Evolutionary conservation across 2,329 filamentous ascomycete genomes (phyloP), one percentile per base, ranked within the genome.

Genomic region (Trichoderma brevicompactum): DNA sequence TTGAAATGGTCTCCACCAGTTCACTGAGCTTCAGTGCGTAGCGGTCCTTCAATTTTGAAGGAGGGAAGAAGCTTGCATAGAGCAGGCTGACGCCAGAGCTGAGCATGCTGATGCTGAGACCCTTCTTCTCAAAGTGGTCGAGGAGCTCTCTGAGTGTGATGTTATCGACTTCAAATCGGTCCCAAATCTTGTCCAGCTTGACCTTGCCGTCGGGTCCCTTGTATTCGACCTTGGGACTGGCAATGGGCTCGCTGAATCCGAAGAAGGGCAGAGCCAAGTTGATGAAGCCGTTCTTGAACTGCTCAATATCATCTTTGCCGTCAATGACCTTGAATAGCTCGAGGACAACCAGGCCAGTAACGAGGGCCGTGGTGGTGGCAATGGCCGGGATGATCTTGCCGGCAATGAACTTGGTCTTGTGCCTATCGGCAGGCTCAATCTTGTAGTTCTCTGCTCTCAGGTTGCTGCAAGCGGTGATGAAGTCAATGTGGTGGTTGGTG

Each of bases 381-480:
- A 99, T 99, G 52, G 95, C 95, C 23, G 95, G 95, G 70, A 99
- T 99, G 72, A 99, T 99, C 86, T 99, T 99, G 77, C 95, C 95
- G 38, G 95, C 96, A 76, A 99, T 99, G 79, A 99, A 98, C 83
- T 99, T 99, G 68, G 94, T 99, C 88, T 95, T 96, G 85, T 97
- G 95, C 68, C 92, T 87, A 75, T 99, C 94, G 0, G 95, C 94
- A 69, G 89, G 86, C 74, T 92, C 88, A 71, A 99, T 99, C 78
- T 95, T 96, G 86, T 99, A 99, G 82, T 99, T 99, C 79, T 96
- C 91, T 0, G 95, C 95, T 67, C 96, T 92, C 67, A 99, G 83
- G 77, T 99, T 99, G 82, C 94, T 97, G 70, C 94, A 94, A 1
- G 94, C 93, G 7, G 95, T 96, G 79, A 99, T 98, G 82, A 99